These are phyloP conservation scores for Alternaria postmessia DNA, from an alignment of 2,329 filamentous ascomycete species.

Conservation along the genomic window DNA sequence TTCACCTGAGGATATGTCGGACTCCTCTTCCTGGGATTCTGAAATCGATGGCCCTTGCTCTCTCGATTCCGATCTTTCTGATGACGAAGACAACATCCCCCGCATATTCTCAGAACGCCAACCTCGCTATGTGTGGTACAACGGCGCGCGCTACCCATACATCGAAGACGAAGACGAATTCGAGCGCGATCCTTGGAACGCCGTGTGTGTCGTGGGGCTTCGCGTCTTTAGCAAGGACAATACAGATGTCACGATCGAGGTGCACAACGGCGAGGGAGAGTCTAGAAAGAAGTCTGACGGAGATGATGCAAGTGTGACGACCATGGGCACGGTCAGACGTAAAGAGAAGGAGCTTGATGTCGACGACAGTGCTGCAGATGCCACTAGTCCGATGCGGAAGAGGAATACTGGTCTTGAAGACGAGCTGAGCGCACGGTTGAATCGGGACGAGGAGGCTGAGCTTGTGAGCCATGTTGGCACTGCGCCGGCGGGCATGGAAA, in stretches of 20 bases:
- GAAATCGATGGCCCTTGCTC: slow-evolving; percentile 50
- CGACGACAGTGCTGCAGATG: slow-evolving; percentile 52
- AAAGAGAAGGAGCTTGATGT: slow-evolving; percentile 51
- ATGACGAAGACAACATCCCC: slow-evolving; percentile 22
- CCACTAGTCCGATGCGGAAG: slow-evolving; percentile 47
- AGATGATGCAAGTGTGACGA: slow-evolving; percentile 38
- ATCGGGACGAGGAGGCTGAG: slow-evolving; percentile 27
- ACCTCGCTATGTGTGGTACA: slow-evolving; percentile 32
- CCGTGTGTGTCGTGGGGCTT: slow-evolving; percentile 66
- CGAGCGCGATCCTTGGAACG: slow-evolving; percentile 66
- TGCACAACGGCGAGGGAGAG: slow-evolving; percentile 53
- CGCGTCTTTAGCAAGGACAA: slow-evolving; percentile 65
- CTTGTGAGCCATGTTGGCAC: slow-evolving; percentile 34
- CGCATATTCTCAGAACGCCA: slow-evolving; percentile 22
- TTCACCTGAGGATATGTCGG: slow-evolving; percentile 43
- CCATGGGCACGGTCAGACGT: slow-evolving; percentile 28
- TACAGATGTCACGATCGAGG: slow-evolving; percentile 59
- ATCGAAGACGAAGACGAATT: slow-evolving; percentile 55
- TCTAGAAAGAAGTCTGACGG: slow-evolving; percentile 31
- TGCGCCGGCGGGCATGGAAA: slow-evolving; percentile 41
- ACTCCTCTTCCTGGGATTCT: slow-evolving; percentile 52
- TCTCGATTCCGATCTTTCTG: slow-evolving; percentile 33
- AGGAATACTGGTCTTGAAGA: slow-evolving; percentile 39
- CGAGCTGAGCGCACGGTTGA: slow-evolving; percentile 22
- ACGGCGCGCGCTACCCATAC: slow-evolving; percentile 31